phyloP scores from a whole-genome alignment of 768 basidiomycete species.

The Hirschioporus abietinus region DNA sequence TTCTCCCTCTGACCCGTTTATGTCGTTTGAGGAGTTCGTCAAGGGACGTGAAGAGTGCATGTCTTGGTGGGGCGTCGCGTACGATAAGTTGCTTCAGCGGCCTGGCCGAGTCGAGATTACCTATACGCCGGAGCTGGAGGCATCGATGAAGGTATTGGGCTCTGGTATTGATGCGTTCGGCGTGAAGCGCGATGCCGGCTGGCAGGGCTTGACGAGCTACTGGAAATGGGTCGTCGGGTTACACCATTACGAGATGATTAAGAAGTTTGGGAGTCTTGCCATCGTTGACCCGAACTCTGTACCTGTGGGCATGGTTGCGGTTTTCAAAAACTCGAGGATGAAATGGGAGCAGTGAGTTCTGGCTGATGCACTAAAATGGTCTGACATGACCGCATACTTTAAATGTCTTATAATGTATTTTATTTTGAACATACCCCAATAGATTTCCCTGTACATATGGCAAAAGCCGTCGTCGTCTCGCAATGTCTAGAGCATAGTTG shows the following conservation, averaged over 20 bases:
- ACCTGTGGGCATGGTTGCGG: constrained; percentile 36
- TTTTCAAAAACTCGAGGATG: constrained; percentile 31
- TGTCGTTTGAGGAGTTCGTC: constrained; percentile 27
- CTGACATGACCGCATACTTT: too few species aligned
- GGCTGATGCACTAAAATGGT: too few species aligned
- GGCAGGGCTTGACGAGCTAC: constrained; percentile 24
- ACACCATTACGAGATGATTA: constrained; percentile 35
- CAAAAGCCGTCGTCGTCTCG: too few species aligned
- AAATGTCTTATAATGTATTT: too few species aligned
- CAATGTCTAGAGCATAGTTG: too few species aligned
- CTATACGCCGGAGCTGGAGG: neutral
- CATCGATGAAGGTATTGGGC: neutral
- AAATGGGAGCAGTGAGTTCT: constrained; percentile 25
- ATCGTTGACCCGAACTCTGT: constrained; percentile 35
- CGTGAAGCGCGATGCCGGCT: neutral
- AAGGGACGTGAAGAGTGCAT: constrained; percentile 21
- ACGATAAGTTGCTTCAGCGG: constrained; percentile 21
- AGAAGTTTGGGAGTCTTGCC: constrained; percentile 34
- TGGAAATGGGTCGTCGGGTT: constrained; percentile 32
- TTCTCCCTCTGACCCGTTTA: constrained; percentile 17
- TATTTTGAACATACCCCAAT: too few species aligned
- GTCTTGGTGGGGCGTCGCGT: constrained; percentile 21
- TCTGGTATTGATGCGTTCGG: constrained; percentile 7
- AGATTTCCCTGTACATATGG: too few species aligned
- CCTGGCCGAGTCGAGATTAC: constrained; percentile 1